Conservation (phyloP, 2,329 filamentous ascomycete species). For the Apiospora phragmitis region DNA sequence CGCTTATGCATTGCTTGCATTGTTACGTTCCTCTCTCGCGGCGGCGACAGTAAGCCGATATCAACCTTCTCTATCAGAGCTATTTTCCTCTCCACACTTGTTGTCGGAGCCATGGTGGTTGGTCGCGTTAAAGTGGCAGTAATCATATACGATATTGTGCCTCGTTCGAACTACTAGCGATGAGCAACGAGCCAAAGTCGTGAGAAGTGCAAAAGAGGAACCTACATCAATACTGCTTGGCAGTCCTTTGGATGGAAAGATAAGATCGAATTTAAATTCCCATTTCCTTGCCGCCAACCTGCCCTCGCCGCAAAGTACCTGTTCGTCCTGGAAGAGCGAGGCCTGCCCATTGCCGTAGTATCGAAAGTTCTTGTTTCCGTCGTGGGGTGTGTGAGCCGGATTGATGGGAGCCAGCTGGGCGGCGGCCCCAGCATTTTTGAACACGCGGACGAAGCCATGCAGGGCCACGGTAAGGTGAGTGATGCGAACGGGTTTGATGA, state of each 20-base stretch:
- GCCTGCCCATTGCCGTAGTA: slow-evolving; percentile 77
- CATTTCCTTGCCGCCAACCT: slow-evolving; percentile 73
- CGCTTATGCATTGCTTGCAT: slow-evolving; percentile 82
- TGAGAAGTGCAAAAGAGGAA: slow-evolving; percentile 22
- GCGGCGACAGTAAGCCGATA: slow-evolving; percentile 71
- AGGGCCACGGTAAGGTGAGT: slow-evolving; percentile 79
- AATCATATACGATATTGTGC: slow-evolving; percentile 88
- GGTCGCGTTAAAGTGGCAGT: slow-evolving; percentile 88
- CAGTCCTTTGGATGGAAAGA: slow-evolving; percentile 67
- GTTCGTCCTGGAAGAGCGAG: slow-evolving; percentile 81
- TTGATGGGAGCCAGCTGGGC: slow-evolving; percentile 48
- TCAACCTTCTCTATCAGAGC: slow-evolving; percentile 81
- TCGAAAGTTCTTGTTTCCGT: slow-evolving; percentile 42
- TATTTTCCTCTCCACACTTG: slow-evolving; percentile 79
- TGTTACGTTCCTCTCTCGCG: slow-evolving; percentile 80
- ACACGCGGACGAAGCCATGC: slow-evolving; percentile 78
- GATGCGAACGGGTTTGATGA: slow-evolving; percentile 73
- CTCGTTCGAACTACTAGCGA: slow-evolving; percentile 79
- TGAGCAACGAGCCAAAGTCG: neutral
- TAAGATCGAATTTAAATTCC: slow-evolving; percentile 75
- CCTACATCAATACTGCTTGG: slow-evolving; percentile 95
- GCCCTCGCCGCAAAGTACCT: slow-evolving; percentile 77
- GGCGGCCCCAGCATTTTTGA: slow-evolving; percentile 64
- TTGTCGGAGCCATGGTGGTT: slow-evolving; percentile 78
- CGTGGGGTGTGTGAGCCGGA: slow-evolving; percentile 39